Percentiles rank a stretch among this genome's conserved stretches.
Evolutionary conservation across 2,329 filamentous ascomycete species (phyloP).

Genomic region (Penicillium aurantiogriseum): DNA sequence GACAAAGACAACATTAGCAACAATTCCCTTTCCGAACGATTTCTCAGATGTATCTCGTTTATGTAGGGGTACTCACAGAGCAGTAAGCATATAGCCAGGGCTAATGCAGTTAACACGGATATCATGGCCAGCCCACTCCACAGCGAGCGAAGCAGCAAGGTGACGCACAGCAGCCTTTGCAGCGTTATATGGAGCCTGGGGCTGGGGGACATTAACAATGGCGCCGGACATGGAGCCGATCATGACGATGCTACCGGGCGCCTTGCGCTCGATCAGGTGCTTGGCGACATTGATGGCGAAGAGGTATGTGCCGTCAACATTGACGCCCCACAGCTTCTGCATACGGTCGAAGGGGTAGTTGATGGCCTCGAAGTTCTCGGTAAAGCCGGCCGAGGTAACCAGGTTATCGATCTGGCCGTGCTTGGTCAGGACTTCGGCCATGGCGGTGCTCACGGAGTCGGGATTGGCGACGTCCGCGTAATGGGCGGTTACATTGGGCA

Average conservation of each 20-base stretch:
- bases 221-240: constrained; percentile 93
- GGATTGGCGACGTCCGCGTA: constrained; percentile 82
- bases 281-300: constrained; percentile 82
- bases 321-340: constrained; percentile 91
- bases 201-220: constrained; percentile 94
- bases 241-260: constrained; percentile 82
- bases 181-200: constrained; percentile 88
- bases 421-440: constrained; percentile 65
- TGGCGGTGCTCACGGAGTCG: constrained; percentile 70
- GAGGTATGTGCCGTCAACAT: constrained; percentile 88
- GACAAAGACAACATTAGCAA: constrained; percentile 3
- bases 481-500: constrained; percentile 85
- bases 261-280: constrained; percentile 80
- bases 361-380: constrained; percentile 90
- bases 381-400: constrained; percentile 95
- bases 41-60: not conserved
- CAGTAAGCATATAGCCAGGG: constrained; percentile 94
- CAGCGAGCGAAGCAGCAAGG: constrained; percentile 79
- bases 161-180: constrained; percentile 91
- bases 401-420: constrained; percentile 87
- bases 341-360: constrained; percentile 88
- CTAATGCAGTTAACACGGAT: constrained; percentile 95
- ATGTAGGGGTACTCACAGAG: constrained; percentile 62
- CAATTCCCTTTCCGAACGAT: not conserved
- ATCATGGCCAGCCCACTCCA: constrained; percentile 85